Evolutionary conservation across 2,329 filamentous ascomycete species (phyloP), one percentile per base, ranked within the genome.

Genomic region (Periconia sp.): DNA sequence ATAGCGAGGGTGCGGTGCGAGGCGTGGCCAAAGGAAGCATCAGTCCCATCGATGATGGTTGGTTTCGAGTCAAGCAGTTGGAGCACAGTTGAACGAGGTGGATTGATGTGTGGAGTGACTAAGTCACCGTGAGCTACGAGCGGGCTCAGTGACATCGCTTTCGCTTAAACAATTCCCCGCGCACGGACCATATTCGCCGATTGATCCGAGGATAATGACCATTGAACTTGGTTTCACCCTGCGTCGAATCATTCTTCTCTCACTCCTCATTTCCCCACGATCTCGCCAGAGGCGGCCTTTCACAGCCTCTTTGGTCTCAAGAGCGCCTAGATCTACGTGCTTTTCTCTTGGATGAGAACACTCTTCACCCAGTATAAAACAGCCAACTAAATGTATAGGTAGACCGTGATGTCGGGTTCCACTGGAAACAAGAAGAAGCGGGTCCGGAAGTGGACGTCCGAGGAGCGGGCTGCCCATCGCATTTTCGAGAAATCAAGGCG

Each of bases 401-500:
- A 37, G 13, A 14, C 13, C 9, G 17, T 31, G 43, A 50, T 50
- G 49, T 37, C 41, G 13, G 40, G n/a, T 17, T 45, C 42, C 14
- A 18, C 49, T 8, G 42, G 31, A 10, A 27, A 17, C 30, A 60
- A 58, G 44, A 60, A 56, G 49, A 64, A 64, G 45, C 60, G 61
- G 18, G 41, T 60, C 20, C 58, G 61, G 30, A 48, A 48, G 41
- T 64, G 62, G 54, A 64, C 61, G 18, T 46, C 61, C 19, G 58
- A 59, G 33, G 61, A 64, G 43, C 58, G 61, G 37, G 61, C 60
- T 2, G 50, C 58, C n/a, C 61, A 64, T 47, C 61, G 61, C 13
- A 49, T 59, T n/a, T 61, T 64, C 44, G 61, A 64, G 50, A 61
- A 60, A 35, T 56, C 60, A 17, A 47, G 61, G 31, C 54, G 61